Percentiles rank a stretch among this genome's conserved stretches.
These are phyloP conservation scores for carrot (Daucus carota) DNA, from an alignment of 129 eudicot species.

Conservation along the genomic window DH1_v3.0 NC_030383.2:58687001-58687500, in stretches of 20 bases:
- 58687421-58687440: constrained; percentile 71
- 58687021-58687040: constrained; percentile 69
- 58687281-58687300: constrained; percentile 72
- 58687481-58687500: constrained; percentile 75
- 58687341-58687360: neutral
- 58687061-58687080: constrained; percentile 82
- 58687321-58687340: constrained; percentile 56
- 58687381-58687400: neutral
- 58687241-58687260: neutral
- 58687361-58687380: neutral
- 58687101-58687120: neutral
- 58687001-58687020: constrained; percentile 42
- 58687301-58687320: constrained; percentile 58
- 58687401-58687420: constrained; percentile 34
- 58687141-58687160: neutral
- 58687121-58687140: neutral
- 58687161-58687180: neutral
- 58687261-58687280: constrained; percentile 69
- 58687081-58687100: constrained; percentile 54
- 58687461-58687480: constrained; percentile 74
- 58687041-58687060: constrained; percentile 83
- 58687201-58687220: neutral
- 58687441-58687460: constrained; percentile 63
- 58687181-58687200: neutral
- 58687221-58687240: neutral